Evolutionary conservation across 371 early-diverging fungal genomes (phyloP), one percentile per base, ranked within the genome.

Genomic region (Mucor lusitanicus): DNA sequence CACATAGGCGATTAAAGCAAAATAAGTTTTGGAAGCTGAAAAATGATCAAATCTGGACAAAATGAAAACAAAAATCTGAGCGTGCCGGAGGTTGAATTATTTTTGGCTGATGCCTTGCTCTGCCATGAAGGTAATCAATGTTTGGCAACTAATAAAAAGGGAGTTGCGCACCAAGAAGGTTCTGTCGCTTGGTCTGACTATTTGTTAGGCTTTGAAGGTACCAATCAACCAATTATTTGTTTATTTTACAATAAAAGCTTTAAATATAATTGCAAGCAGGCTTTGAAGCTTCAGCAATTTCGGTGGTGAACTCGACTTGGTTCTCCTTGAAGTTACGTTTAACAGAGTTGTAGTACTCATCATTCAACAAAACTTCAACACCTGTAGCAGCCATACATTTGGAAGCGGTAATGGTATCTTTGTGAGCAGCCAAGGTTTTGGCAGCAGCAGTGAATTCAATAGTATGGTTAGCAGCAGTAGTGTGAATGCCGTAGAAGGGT

Each of bases 381-480:
- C 67, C 75, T 7, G 75, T 72, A 15, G 65, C 44, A 48, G 75
- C 69, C 28, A 75, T 35, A 58, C 72, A 65, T 42, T 75, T 75
- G 11, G 69, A 50, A 32, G 73, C 73, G 28, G n/a, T 42, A 72
- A 83, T 28, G 76, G 90, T 87, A 56, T 83, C 82, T 59, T 71
- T 63, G 58, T 92, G 92, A 9, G 93, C 92, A 6, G 70, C 67
- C 3, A 68, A 64, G 0, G 92, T 87, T 65, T 82, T 76, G 0
- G 92, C 88, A 30, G 78, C 86, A 25, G 72, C 73, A 2, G 88
- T 76, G 71, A 94, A 94, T 59, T 85, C 86, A 33, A 81, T 72
- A 0, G 92, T 88, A 64, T 94, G 94, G 63, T 87, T 87, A 7
- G 88, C 74, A 23, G 86, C 82, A 5, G 65, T 60, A 1, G 77